Base-by-base conservation (phyloP, 2,329 filamentous ascomycete genomes). In the Tolypocladium sp. region DNA sequence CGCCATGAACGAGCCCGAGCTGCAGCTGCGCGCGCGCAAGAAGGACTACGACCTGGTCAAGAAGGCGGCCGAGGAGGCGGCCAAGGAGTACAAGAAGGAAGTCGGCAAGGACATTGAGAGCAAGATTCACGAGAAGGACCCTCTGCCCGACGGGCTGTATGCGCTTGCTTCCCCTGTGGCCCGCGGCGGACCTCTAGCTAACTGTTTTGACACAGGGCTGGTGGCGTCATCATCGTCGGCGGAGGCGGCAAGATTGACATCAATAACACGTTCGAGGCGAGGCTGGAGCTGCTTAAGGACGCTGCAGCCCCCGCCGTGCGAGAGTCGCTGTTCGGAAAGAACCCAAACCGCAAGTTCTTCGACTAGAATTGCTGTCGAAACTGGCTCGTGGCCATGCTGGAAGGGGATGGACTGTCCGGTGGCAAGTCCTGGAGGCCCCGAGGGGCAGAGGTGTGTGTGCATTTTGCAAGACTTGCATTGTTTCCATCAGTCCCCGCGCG, bases 201-300 rank as follows among this genome's bases (percentile, higher is more conserved):
- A 53, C 22, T 37, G 15, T 25, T 53, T 52, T 56, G 15, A 63
- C 49, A 27, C 30, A 97, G 94, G 69, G 82, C 92, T 61, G 94
- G 94, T 61, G 94, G 94, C 68, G 82, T 96, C 60, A 74, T 84
- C 60, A 86, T 99, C 64, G 77, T 96, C 58, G 91, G 92, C 64
- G 88, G 89, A 66, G 82, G 82, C 64, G 94, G 94, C 73, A 97
- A 93, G 82, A 97, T 99, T 73, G 92, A 96, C 69, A 93, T 99
- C 75, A 92, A 97, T 84, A 97, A 99, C 81, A 97, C 94, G 58
- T 90, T 97, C 67, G 94, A 97, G 73, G 90, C 96, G 72, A 87
- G 94, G 65, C 81, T 99, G 75, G 84, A 83, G 69, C 81, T 97
- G 62, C 85, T 97, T 64, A 89, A 96, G 77, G 87, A 88, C 59